Evolutionary conservation across 1,284 basidiomycete genomes (phyloP), one percentile per base, ranked within the genome.

Genomic region (Boletus smithii): DNA sequence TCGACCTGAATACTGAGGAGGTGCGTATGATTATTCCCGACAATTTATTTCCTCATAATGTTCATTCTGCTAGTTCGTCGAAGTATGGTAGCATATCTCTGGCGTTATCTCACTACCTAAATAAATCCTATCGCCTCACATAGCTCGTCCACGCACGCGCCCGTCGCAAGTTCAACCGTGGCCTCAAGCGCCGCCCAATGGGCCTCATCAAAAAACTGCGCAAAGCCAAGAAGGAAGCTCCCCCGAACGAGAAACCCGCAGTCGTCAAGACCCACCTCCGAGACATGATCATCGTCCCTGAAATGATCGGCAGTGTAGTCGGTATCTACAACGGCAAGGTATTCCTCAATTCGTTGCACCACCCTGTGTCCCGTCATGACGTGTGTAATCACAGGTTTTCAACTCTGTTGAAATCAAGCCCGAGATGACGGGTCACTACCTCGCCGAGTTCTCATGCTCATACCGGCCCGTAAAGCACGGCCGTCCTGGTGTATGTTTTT

Each of bases 401-500:
- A 94, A 92, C 80, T 86, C 90, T 42, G 92, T 98, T 56, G 94
- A 98, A 77, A 95, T 99, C 81, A 99, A 97, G 81, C 95, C 97
- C 61, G 97, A 99, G 76, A 98, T 98, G 97, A 91, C 90, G 57
- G 97, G 95, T 58, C 94, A 95, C 83, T 99, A 99, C 81, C 93
- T 99, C 65, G 95, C 80, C 60, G 95, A 99, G 79, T 87, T 88
- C 74, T 88, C 82, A 41, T 89, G 88, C 76, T 94, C 93, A 57
- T 99, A 98, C 90, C 85, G 88, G 73, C 95, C 95, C 68, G 95
- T 98, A 73, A 95, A 95, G 80, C 97, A 99, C 83, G 95, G 95
- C 83, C 92, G 95, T 62, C 92, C 94, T 61, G 93, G 93, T 91
- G 81, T 85, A 72, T 56, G 83, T 50, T 39, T 46, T 47, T 35